Conservation (phyloP, 2,329 filamentous ascomycete species). For the Aschersonia sp. region DNA sequence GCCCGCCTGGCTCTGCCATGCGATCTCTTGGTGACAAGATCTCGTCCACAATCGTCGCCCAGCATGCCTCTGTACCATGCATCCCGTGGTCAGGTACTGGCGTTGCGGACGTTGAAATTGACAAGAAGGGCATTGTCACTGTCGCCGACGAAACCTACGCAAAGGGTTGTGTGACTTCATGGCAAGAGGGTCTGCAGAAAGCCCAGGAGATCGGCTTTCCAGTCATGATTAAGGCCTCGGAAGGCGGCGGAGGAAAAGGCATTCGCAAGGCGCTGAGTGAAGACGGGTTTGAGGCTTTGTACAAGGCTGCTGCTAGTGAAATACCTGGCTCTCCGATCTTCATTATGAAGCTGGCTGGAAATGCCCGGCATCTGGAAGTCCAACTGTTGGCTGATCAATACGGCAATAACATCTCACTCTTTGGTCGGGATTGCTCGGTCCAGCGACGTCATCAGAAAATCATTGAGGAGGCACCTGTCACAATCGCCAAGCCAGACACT, state of each 20-base stretch:
- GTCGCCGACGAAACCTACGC: conserved; percentile 75
- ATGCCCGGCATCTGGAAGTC: conserved; percentile 91
- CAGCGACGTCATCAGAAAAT: conserved; percentile 99
- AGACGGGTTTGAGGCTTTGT: conserved; percentile 71
- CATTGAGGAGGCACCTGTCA: conserved; percentile 96
- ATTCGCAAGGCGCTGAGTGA: conserved; percentile 88
- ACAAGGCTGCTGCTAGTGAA: conserved; percentile 92
- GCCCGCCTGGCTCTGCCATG: conserved; percentile 95
- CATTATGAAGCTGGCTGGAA: conserved; percentile 98
- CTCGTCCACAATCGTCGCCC: conserved; percentile 96
- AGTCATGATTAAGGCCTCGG: conserved; percentile 99
- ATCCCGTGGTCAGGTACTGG: conserved; percentile 99
- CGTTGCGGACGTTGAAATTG: conserved; percentile 66
- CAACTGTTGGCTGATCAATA: conserved; percentile 97
- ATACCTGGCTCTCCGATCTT: conserved; percentile 98
- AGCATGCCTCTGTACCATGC: conserved; percentile 89
- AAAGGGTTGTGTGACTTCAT: conserved; percentile 80
- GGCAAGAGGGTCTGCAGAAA: conserved; percentile 76
- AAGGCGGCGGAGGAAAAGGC: conserved; percentile 97
- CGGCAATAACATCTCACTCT: conserved; percentile 98
- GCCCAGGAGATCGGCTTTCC: conserved; percentile 91
- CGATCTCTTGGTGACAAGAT: conserved; percentile 99
- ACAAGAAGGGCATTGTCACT: conserved; percentile 77
- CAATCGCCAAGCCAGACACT: conserved; percentile 75
- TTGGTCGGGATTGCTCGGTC: conserved; percentile 96